Evolutionary conservation across 805 yeast species (phyloP).

Genomic region (Yarrowia sp.): DNA sequence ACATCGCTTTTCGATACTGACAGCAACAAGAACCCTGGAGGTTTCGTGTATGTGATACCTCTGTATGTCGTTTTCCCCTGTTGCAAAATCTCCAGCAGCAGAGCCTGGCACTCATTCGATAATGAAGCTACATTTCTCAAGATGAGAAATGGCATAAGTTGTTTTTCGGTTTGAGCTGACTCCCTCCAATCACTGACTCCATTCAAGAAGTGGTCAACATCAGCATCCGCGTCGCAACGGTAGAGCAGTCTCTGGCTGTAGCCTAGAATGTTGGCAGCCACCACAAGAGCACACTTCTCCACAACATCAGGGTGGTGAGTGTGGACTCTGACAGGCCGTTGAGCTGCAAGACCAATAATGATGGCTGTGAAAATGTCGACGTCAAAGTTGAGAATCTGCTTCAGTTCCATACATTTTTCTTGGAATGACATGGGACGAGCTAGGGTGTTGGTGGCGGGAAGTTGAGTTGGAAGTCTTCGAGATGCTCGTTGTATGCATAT

Average conservation of each 20-base stretch:
- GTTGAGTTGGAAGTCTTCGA: neutral
- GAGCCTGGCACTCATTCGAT: conserved; percentile 13
- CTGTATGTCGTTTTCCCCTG: conserved; percentile 2
- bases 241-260: neutral
- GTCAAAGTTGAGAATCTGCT: conserved; percentile 8
- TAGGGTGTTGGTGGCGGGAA: neutral
- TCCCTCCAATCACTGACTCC: neutral
- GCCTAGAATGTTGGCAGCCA: conserved; percentile 19
- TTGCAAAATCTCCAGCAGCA: neutral
- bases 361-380: conserved; percentile 25
- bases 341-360: neutral
- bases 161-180: neutral
- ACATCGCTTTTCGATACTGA: conserved; percentile 10
- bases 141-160: neutral
- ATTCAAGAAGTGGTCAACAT: neutral
- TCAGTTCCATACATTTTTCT: conserved; percentile 6
- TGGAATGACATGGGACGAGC: neutral
- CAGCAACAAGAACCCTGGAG: neutral
- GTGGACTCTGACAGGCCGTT: conserved; percentile 6
- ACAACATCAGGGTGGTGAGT: conserved; percentile 4
- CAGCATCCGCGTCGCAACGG: conserved; percentile 5
- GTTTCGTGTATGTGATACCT: conserved; percentile 8
- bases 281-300: conserved; percentile 6
- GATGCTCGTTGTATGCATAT: neutral
- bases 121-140: conserved; percentile 6